These are phyloP conservation scores for Colletotrichum somersetense DNA, from an alignment of 2,329 filamentous ascomycete genomes.

Conservation along the genomic window DNA sequence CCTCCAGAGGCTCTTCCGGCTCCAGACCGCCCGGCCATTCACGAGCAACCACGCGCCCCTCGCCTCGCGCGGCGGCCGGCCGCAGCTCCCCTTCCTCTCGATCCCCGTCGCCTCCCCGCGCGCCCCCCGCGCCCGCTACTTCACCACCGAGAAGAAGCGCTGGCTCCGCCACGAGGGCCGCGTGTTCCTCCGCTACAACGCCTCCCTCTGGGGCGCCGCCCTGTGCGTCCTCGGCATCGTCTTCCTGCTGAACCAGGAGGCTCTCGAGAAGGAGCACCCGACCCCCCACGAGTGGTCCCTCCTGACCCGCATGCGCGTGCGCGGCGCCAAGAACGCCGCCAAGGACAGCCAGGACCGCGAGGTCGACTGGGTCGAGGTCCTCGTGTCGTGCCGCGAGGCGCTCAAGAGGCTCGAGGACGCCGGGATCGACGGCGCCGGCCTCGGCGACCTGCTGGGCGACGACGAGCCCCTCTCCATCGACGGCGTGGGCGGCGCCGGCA, in stretches of 20 bases:
- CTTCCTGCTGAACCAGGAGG: slow-evolving; percentile 78
- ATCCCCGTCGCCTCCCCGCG: slow-evolving; percentile 59
- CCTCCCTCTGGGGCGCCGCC: slow-evolving; percentile 74
- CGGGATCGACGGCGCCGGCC: slow-evolving; percentile 74
- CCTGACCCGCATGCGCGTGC: slow-evolving; percentile 75
- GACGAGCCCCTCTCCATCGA: slow-evolving; percentile 67
- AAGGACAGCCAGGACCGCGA: slow-evolving; percentile 65
- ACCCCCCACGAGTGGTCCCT: slow-evolving; percentile 87
- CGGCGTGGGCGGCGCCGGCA: slow-evolving; percentile 65
- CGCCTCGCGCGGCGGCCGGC: slow-evolving; percentile 53
- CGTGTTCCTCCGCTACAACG: slow-evolving; percentile 75
- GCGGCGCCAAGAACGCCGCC: slow-evolving; percentile 72
- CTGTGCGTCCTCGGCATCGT: slow-evolving; percentile 71
- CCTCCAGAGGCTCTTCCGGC: slow-evolving; percentile 42
- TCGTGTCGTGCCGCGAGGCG: slow-evolving; percentile 69
- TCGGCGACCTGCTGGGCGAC: slow-evolving; percentile 63
- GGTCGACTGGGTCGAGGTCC: slow-evolving; percentile 77
- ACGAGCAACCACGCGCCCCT: slow-evolving; percentile 43
- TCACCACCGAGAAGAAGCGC: slow-evolving; percentile 82
- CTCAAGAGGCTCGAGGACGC: slow-evolving; percentile 78
- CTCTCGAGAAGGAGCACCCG: slow-evolving; percentile 80
- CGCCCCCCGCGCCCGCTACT: slow-evolving; percentile 71
- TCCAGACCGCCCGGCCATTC: slow-evolving; percentile 40
- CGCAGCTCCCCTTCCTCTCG: slow-evolving; percentile 65
- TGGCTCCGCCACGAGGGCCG: slow-evolving; percentile 80